Evolutionary conservation across 768 basidiomycete genomes (phyloP), one percentile per base, ranked within the genome.

Genomic region (Boletus speciosus): DNA sequence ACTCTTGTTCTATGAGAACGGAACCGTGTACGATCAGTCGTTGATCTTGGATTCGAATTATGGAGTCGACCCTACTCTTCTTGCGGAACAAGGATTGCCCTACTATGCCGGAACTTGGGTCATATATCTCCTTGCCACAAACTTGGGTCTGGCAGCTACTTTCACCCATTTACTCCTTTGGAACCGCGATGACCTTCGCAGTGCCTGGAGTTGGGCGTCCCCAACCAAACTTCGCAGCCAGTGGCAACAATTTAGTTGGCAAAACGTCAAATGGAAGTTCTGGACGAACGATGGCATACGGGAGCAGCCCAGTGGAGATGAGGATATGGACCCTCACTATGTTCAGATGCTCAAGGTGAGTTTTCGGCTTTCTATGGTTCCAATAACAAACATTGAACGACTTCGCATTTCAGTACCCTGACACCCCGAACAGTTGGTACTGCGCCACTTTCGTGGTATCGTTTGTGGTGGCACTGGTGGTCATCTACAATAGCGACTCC

Each of bases 301-400:
- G 40, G 54, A 55, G 15, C 47, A 70, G 61, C 63, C 66, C 5
- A 73, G 71, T 12, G 73, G 75, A 43, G 70, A 48, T 43, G 71
- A 76, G 23, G 72, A 75, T 25, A 63, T 78, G 31, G 82, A 85
- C 56, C 77, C 80, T 31, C 83, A 85, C 64, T 77, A 79, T 35
- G 69, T 68, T n/a, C 77, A 81, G 63, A 84, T 85, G 82, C 56
- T 58, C 41, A 65, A 71, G 32, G 73, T 71, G 43, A 74, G 54
- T 5, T 0, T 27, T 5, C 2, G 6, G 21, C 4, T 16, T 15
- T 29, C 4, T 34, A 5, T 65, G 66, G 12, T 72, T 72, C 27
- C 12, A n/a, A 29, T 31, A 5, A 23, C 25, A n/a, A 25, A 41
- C 16, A 4, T n/a, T 3, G 43, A 49, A 19, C 6, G 3, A 25